Base-by-base conservation (phyloP, 495 filamentous ascomycete species). In the Penicillium paxilli region DNA sequence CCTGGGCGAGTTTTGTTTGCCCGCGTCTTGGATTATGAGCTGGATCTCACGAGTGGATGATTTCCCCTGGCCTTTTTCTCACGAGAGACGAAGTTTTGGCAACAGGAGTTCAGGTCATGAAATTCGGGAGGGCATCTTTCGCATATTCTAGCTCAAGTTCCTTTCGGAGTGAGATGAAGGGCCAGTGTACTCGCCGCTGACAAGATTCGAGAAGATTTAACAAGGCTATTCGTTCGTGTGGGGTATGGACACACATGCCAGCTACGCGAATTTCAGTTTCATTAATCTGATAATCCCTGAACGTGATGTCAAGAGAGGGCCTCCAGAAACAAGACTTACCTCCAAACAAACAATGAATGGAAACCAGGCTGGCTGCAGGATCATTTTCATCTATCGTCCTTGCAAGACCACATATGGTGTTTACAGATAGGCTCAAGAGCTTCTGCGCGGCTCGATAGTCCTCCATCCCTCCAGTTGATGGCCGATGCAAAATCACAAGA, bases 141-240 rank as follows among this genome's bases (percentile, higher is more conserved):
- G 51, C 57, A 42, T 66, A 69, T 55, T 69, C 60, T 16, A 47
- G n/a, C 41, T 66, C 66, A 19, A 69, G 57, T 19, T 58, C 63
- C 20, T 60, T 59, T 28, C 58, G 37, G 17, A 69, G 49, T 1
- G 66, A 66, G 10, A 33, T 25, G 7, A 47, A 44, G 10, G 66
- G 66, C 66, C 66, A 69, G 20, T 47, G 55, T 4, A 69, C 57
- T 11, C 56, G 25, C 6, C 46, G 30, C 32, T 69, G 63, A 37
- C 56, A 62, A 9, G 44, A 35, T 7, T 59, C 66, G 4, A 69
- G 42, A 6, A 69, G 49, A 1, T 66, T 56, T 7, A 69, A 44
- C 1, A 69, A 35, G 2, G 49, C 55, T 5, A 63, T 25, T 16
- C 66, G 56, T 44, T 66, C 66, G 40, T 66, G 54, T 3, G 66